Conservation (phyloP, 495 filamentous ascomycete genomes). For the Bathelium albidoporum region DNA sequence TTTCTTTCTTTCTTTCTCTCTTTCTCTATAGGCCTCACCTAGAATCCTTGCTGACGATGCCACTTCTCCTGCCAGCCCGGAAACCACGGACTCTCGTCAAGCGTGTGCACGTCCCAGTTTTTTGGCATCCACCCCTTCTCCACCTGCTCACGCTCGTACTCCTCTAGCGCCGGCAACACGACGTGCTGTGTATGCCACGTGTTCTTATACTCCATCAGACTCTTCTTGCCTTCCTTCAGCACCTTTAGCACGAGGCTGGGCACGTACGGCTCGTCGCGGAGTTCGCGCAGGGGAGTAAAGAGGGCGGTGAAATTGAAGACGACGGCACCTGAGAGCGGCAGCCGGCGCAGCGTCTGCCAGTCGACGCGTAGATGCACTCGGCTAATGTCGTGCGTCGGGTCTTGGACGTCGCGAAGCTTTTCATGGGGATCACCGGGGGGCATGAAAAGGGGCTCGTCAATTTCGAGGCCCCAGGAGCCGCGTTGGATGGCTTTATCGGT, state of each 20-base stretch:
- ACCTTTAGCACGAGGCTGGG: slow-evolving; percentile 60
- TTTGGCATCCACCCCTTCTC: slow-evolving; percentile 48
- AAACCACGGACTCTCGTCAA: slow-evolving; percentile 76
- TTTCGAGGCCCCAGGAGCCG: slow-evolving; percentile 78
- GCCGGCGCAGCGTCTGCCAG: slow-evolving; percentile 79
- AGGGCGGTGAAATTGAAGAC: slow-evolving; percentile 90
- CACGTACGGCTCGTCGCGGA: slow-evolving; percentile 65
- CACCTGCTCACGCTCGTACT: slow-evolving; percentile 61
- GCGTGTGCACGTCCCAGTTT: slow-evolving; percentile 64
- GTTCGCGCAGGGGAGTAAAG: slow-evolving; percentile 66
- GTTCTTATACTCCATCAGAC: slow-evolving; percentile 72
- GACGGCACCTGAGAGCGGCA: slow-evolving; percentile 65
- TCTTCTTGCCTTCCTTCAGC: slow-evolving; percentile 60
- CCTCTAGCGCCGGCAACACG: slow-evolving; percentile 54
- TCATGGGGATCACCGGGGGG: slow-evolving; percentile 64
- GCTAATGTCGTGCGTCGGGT: slow-evolving; percentile 43
- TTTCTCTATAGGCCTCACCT: background rate
- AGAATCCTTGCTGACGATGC: slow-evolving; percentile 66
- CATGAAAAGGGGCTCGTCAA: slow-evolving; percentile 70
- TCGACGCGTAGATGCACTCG: slow-evolving; percentile 73
- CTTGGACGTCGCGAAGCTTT: slow-evolving; percentile 44
- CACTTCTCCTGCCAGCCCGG: slow-evolving; percentile 78
- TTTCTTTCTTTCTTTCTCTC: no score
- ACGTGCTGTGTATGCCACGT: slow-evolving; percentile 80
- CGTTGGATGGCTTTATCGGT: slow-evolving; percentile 70